These are phyloP conservation scores for Cryptococcus sp. DNA, from an alignment of 1,284 basidiomycete genomes.

Conservation along the genomic window DNA sequence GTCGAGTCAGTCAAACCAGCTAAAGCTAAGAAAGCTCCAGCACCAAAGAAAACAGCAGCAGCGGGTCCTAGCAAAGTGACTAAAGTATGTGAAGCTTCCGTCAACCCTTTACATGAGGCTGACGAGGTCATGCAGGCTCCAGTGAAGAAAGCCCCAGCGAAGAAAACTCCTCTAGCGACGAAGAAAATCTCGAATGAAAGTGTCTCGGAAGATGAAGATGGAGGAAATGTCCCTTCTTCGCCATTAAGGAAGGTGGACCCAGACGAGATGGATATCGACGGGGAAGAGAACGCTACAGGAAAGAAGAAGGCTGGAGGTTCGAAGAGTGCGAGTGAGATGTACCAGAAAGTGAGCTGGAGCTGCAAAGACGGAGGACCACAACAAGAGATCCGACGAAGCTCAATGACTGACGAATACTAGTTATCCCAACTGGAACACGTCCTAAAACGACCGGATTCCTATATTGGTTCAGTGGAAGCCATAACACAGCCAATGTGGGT, in stretches of 20 bases:
- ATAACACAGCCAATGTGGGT: conserved; percentile 86
- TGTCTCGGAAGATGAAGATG: conserved; percentile 53
- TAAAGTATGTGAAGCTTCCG: conserved; percentile 21
- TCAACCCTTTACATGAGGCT: background rate
- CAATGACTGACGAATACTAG: conserved; percentile 49
- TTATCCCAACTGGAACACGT: conserved; percentile 96
- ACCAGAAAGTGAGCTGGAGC: conserved; percentile 66
- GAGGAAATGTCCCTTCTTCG: conserved; percentile 36
- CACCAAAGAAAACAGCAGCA: conserved; percentile 2
- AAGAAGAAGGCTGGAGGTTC: conserved; percentile 51
- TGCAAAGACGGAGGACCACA: background rate
- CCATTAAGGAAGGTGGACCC: conserved; percentile 26
- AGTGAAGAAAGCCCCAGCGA: conserved; percentile 51
- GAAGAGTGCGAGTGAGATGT: conserved; percentile 88
- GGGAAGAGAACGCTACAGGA: conserved; percentile 22
- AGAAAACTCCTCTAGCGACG: conserved; percentile 45
- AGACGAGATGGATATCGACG: conserved; percentile 13
- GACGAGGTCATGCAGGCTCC: conserved; percentile 15
- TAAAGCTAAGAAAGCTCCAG: conserved; percentile 7
- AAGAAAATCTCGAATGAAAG: conserved; percentile 64
- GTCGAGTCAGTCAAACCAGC: conserved; percentile 15
- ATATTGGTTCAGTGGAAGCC: conserved; percentile 90
- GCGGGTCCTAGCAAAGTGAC: conserved; percentile 20
- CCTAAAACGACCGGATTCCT: conserved; percentile 92
- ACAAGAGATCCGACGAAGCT: background rate